A percentile compares a stretch with the other conserved stretches of the same genome.
These are phyloP conservation scores for Leptographium lundbergii DNA, from an alignment of 2,329 filamentous ascomycete species.

Conservation along the genomic window DNA sequence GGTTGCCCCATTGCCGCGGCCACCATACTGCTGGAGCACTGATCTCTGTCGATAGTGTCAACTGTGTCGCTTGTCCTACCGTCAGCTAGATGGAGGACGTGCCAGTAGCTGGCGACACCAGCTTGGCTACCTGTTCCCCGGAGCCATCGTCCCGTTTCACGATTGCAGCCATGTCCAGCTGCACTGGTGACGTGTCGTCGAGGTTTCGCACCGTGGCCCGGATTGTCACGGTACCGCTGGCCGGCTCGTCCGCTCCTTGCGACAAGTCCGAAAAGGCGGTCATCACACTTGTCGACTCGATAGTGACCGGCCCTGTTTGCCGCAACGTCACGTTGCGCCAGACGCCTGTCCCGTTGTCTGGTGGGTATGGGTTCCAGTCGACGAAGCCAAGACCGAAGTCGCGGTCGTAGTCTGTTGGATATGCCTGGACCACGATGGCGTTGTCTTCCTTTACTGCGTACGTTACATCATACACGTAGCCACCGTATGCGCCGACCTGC, in stretches of 20 bases:
- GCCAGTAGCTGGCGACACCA: neutral
- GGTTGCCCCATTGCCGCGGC: constrained; percentile 45
- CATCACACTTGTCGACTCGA: constrained; percentile 31
- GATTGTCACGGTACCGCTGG: constrained; percentile 23
- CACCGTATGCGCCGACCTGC: constrained; percentile 45
- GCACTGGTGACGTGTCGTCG: constrained; percentile 23
- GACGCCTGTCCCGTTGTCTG: constrained; percentile 50
- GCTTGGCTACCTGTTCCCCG: neutral
- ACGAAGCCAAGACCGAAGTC: constrained; percentile 48
- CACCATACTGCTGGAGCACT: constrained; percentile 36
- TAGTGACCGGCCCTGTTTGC: constrained; percentile 36
- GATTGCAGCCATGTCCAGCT: constrained; percentile 17
- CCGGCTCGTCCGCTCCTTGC: constrained; percentile 9
- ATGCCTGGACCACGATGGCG: constrained; percentile 37
- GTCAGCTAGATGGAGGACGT: constrained; percentile 3
- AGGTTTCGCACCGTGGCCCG: constrained; percentile 27
- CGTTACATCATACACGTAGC: constrained; percentile 43
- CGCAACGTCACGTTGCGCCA: constrained; percentile 47
- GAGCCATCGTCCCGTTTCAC: constrained; percentile 3
- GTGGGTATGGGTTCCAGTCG: constrained; percentile 50
- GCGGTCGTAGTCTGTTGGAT: constrained; percentile 46
- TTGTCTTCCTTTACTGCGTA: constrained; percentile 28
- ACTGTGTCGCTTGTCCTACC: neutral
- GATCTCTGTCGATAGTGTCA: constrained; percentile 11
- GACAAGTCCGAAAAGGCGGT: constrained; percentile 24